Percentiles rank a stretch among this genome's conserved stretches.
These are phyloP conservation scores for Fusarium avenaceum DNA, from an alignment of 2,329 filamentous ascomycete genomes.

Conservation along the genomic window DNA sequence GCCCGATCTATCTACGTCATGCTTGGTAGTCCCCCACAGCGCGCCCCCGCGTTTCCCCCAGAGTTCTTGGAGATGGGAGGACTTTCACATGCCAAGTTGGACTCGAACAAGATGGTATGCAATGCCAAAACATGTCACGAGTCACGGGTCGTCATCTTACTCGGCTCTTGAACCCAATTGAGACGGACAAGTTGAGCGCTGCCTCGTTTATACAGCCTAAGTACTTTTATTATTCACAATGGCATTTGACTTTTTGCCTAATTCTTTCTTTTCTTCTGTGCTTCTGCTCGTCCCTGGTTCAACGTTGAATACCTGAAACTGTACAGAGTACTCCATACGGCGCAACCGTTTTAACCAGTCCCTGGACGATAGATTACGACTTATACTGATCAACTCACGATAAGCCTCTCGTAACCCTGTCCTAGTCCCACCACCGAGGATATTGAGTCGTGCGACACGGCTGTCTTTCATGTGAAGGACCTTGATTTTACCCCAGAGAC, in stretches of 20 bases:
- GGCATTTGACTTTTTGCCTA: not conserved
- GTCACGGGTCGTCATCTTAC: constrained; percentile 43
- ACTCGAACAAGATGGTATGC: not conserved
- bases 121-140: constrained; percentile 38
- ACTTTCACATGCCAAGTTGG: constrained; percentile 50
- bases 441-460: constrained; percentile 23
- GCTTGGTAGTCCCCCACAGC: constrained; percentile 15
- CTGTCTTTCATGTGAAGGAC: constrained; percentile 47
- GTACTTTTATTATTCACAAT: constrained; percentile 2
- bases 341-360: constrained; percentile 9
- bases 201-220: not conserved
- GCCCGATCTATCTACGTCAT: constrained; percentile 33
- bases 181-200: constrained; percentile 25
- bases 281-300: not conserved
- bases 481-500: constrained; percentile 23
- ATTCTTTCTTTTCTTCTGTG: not conserved
- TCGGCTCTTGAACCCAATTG: constrained; percentile 40
- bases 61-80: constrained; percentile 19
- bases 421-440: constrained; percentile 37
- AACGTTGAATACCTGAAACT: not conserved
- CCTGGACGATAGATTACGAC: not conserved
- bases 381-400: constrained; percentile 21
- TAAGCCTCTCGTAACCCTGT: constrained; percentile 19
- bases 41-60: constrained; percentile 31
- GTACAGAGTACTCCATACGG: not conserved